Evolutionary conservation across 768 basidiomycete species (phyloP).

Genomic region (Serendipita indica): DNA sequence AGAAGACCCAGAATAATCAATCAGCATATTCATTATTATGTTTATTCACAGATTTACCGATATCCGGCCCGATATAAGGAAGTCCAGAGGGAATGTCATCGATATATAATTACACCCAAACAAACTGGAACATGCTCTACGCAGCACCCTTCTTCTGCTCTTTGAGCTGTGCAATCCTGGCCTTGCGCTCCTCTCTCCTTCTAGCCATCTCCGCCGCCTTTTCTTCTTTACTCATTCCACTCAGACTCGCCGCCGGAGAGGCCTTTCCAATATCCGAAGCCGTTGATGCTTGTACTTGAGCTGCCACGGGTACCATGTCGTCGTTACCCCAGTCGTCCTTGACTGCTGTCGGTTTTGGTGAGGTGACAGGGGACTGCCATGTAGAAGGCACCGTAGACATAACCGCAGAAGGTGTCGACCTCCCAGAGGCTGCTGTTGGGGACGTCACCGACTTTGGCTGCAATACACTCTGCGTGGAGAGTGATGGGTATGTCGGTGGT

Average conservation of each 20-base stretch:
- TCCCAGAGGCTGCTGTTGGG: neutral
- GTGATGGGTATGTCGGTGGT: conserved; percentile 10
- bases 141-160: conserved; percentile 48
- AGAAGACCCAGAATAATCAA: too few species aligned
- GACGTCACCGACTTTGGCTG: neutral
- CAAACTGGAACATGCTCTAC: too few species aligned
- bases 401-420: neutral
- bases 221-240: conserved; percentile 68
- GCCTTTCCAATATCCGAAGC: neutral
- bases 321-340: conserved; percentile 7
- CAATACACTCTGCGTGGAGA: conserved; percentile 1
- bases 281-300: neutral
- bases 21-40: too few species aligned
- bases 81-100: too few species aligned
- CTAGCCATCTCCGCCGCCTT: conserved; percentile 86
- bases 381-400: neutral
- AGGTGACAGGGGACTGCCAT: neutral
- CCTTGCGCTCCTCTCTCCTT: conserved; percentile 78
- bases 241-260: conserved; percentile 24
- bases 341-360: neutral
- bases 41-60: too few species aligned
- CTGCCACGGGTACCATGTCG: neutral
- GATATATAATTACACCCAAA: too few species aligned
- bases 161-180: conserved; percentile 69
- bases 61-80: too few species aligned